Evolutionary conservation across 2,329 filamentous ascomycete species (phyloP).

Genomic region (Botrytis cinerea): DNA sequence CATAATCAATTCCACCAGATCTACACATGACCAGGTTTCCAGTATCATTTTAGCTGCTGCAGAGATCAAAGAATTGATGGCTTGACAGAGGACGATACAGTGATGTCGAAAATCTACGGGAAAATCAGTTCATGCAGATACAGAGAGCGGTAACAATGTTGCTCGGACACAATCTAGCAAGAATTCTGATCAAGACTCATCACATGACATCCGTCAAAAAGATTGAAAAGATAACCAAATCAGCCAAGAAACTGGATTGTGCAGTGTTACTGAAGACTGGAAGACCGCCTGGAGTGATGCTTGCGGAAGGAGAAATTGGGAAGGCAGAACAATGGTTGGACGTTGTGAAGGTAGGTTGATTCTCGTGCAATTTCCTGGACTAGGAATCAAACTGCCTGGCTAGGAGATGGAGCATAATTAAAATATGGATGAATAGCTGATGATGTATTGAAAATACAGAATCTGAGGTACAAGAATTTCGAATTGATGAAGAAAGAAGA

Average conservation of each 20-base stretch:
- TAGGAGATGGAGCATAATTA: neutral
- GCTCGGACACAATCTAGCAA: conserved; percentile 1
- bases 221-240: conserved; percentile 62
- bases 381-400: neutral
- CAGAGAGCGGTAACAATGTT: neutral
- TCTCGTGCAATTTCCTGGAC: neutral
- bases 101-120: neutral
- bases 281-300: conserved; percentile 75
- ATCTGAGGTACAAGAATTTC: conserved; percentile 40
- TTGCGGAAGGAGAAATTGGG: conserved; percentile 54
- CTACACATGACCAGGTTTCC: neutral
- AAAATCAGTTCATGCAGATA: neutral
- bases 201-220: conserved; percentile 83
- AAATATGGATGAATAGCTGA: neutral
- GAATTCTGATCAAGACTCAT: conserved; percentile 72
- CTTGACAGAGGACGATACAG: neutral
- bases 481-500: conserved; percentile 36
- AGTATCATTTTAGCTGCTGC: no score
- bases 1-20: neutral
- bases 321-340: conserved; percentile 35
- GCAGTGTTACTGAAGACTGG: conserved; percentile 68
- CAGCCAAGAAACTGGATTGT: conserved; percentile 59
- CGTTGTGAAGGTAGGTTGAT: conserved; percentile 34
- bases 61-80: no score
- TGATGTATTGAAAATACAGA: conserved; percentile 26